Conservation (phyloP, 2,329 filamentous ascomycete species). For the Colletotrichum liriopes region DNA sequence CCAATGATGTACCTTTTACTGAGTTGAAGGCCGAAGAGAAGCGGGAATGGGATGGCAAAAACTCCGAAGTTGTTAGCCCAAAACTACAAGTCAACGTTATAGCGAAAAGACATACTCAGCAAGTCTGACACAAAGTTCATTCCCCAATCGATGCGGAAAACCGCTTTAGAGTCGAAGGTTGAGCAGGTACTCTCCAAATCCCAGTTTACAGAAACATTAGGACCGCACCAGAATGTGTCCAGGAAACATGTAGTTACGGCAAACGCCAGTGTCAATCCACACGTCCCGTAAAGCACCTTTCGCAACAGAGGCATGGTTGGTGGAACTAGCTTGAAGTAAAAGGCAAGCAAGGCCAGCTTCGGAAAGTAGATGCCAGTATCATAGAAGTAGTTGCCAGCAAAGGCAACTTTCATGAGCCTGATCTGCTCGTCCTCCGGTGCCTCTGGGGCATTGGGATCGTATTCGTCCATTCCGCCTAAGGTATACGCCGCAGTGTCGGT, state of each 20-base stretch:
- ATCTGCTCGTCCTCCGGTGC: slow-evolving; percentile 42
- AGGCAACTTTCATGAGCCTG: slow-evolving; percentile 48
- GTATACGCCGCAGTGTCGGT: slow-evolving; percentile 50
- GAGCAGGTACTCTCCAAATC: slow-evolving; percentile 46
- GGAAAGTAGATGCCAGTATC: slow-evolving; percentile 51
- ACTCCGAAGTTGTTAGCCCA: slow-evolving; percentile 31
- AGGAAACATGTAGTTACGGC: slow-evolving; percentile 47
- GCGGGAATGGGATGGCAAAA: slow-evolving; percentile 45
- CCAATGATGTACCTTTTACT: slow-evolving; percentile 45
- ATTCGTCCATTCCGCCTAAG: slow-evolving; percentile 48
- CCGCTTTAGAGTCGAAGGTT: slow-evolving; percentile 47
- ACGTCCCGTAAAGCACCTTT: slow-evolving; percentile 45
- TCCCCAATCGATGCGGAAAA: slow-evolving; percentile 50
- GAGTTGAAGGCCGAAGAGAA: slow-evolving; percentile 44
- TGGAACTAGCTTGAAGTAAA: slow-evolving; percentile 50
- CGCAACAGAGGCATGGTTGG: slow-evolving; percentile 47
- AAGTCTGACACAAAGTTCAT: slow-evolving; percentile 48
- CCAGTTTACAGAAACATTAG: slow-evolving; percentile 49
- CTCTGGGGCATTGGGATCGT: slow-evolving; percentile 42
- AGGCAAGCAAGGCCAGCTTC: slow-evolving; percentile 49
- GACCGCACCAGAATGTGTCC: slow-evolving; percentile 52
- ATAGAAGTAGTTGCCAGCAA: slow-evolving; percentile 52
- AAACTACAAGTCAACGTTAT: neutral
- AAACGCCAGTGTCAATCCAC: slow-evolving; percentile 46
- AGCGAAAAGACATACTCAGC: slow-evolving; percentile 40